Evolutionary conservation across 306 rosid species (phyloP).

Genomic region (Vigna unguiculata): DNA sequence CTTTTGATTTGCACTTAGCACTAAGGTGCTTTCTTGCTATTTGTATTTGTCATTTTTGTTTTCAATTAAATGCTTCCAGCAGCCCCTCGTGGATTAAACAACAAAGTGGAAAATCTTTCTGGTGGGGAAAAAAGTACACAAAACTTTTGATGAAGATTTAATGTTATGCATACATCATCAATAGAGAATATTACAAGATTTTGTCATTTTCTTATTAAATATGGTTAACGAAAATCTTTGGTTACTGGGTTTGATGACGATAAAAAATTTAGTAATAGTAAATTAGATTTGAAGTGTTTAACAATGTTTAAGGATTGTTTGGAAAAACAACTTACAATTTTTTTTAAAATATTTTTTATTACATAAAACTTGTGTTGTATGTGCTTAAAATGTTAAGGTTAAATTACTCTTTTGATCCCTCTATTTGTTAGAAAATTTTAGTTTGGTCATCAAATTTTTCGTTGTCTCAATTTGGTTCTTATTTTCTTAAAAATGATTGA

Average conservation of each 20-base stretch:
- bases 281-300: too few relatives aligned
- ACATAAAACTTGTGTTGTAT: too few relatives aligned
- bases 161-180: not conserved
- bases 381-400: too few relatives aligned
- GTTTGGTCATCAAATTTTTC: too few relatives aligned
- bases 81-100: not conserved
- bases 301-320: not conserved
- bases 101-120: conserved; percentile 23
- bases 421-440: too few relatives aligned
- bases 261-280: not conserved
- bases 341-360: too few relatives aligned
- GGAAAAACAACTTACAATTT: too few relatives aligned
- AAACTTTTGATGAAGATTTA: not conserved
- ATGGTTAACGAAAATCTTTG: not conserved
- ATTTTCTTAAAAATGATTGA: too few relatives aligned
- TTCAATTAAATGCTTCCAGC: conserved; percentile 35
- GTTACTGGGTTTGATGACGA: not conserved
- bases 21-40: conserved; percentile 25
- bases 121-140: not conserved
- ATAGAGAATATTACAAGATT: not conserved
- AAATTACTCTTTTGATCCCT: too few relatives aligned
- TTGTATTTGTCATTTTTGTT: conserved; percentile 17
- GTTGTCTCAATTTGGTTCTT: too few relatives aligned
- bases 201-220: not conserved
- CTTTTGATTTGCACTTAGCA: conserved; percentile 11